Base-by-base conservation (phyloP, 148 eudicot species). In the Fagopyrum esculentum region DNA sequence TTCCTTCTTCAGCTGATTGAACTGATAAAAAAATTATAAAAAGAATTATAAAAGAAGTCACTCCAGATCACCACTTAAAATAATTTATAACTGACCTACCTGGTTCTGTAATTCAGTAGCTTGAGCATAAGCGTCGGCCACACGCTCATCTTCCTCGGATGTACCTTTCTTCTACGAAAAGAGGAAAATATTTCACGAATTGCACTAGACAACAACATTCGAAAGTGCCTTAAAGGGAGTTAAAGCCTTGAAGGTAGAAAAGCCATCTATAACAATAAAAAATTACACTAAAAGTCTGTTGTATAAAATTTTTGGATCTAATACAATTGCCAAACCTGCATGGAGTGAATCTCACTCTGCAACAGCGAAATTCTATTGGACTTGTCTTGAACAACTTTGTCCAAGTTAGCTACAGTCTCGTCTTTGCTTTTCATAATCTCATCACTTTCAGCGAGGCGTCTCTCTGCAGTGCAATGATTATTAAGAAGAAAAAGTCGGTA, bases 1-100 rank as follows among this genome's bases (percentile, higher is more conserved):
- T 79, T 89, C 91, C 78, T 83, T 86, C 80, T 81, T 85, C 59
- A 93, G 88, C 76, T 82, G 83, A 49, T 87, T 89, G 77, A 88
- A 81, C 88, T 90, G 43, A 3, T 9, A 66, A 66, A 43, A 40
- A 35, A 66, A 17, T 22, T 22, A 66, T n/a, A n/a, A n/a, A n/a
- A n/a, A n/a, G 4, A 6, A 35, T 7, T 22, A 59, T 59, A 59
- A 8, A 19, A 59, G 29, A 8, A 35, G 40, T 35, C 40, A 1
- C 40, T 35, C 40, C 40, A 35, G 40, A 35, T 35, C 40, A 35
- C 3, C 40, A 35, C 3, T 35, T 35, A 1, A 35, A 35, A 35
- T 35, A 35, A 35, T 35, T 1, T 35, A 35, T 35, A 35, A 35
- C 40, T 35, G 2, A 35, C 2, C 73, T 46, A 87, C 93, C 88